phyloP scores from a whole-genome alignment of 176 grass and related monocot genomes.

The Bromus sterilis region DNA sequence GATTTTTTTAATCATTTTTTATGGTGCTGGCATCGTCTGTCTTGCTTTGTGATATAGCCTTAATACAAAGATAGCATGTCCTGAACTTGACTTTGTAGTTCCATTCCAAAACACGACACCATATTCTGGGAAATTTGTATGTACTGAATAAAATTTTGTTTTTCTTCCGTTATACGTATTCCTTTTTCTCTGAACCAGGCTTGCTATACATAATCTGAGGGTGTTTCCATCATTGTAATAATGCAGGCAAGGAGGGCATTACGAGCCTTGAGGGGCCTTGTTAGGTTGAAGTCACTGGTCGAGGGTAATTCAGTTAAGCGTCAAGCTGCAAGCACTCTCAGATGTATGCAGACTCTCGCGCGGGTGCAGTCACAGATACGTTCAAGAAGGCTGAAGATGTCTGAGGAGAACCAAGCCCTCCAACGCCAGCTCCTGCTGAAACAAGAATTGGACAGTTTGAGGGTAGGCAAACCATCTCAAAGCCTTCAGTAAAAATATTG shows the following conservation, averaged over 20 bases:
- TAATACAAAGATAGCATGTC: neutral
- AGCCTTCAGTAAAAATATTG: slow-evolving; percentile 5
- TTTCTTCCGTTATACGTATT: neutral
- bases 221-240: neutral
- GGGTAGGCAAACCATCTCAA: slow-evolving; percentile 47
- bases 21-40: slow-evolving; percentile 27
- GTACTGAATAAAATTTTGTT: neutral
- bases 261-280: slow-evolving; percentile 74
- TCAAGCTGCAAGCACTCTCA: slow-evolving; percentile 83
- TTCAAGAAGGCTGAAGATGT: slow-evolving; percentile 76
- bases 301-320: slow-evolving; percentile 93
- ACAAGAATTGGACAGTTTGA: slow-evolving; percentile 81
- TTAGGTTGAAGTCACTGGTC: slow-evolving; percentile 84
- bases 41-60: neutral
- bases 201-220: neutral
- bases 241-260: slow-evolving; percentile 86
- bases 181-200: neutral
- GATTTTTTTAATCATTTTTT: slow-evolving; percentile 32
- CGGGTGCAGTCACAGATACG: slow-evolving; percentile 89
- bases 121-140: neutral
- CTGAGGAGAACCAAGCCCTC: slow-evolving; percentile 93
- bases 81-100: neutral
- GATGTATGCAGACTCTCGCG: slow-evolving; percentile 91
- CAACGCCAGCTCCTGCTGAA: slow-evolving; percentile 89
- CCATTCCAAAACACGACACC: neutral